Base-by-base conservation (phyloP, 306 rosid genomes). In the Begonia peltatifolia region DNA sequence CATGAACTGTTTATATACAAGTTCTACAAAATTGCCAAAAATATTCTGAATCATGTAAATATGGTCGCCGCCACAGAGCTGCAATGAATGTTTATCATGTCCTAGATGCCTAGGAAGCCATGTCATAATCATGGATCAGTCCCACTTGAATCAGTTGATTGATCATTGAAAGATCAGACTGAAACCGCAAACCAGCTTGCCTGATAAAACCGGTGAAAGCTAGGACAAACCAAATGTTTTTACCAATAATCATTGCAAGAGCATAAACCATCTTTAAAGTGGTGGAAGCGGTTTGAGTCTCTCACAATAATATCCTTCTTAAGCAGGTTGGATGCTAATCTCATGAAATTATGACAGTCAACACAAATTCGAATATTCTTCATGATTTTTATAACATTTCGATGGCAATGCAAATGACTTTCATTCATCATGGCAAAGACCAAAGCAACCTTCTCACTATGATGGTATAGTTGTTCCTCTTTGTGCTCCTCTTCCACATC, bases 321-420 rank as follows among this genome's bases (percentile, higher is more conserved):
- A 54, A 76, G 66, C 14, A 68, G 66, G 64, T 62, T 57, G 50
- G 97, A 82, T 11, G 89, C 79, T 61, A 84, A 63, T 63, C 82
- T 84, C 90, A 89, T 89, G 71, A 89, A 89, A 66, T 79, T 78
- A 52, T 84, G 95, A 72, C 97, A 89, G 55, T 84, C 95, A 41
- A 82, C 90, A 53, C 97, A 89, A 49, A 89, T 83, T 44, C 89
- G 84, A 51, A 84, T 89, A 66, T 89, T 88, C 82, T 89, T 89
- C 69, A 82, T 82, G 62, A 89, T 89, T 64, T 76, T 77, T 47
- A 88, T 61, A 43, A 71, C 64, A 52, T 59, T 62, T 42, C 74
- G 61, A 59, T 60, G 57, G 59, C 41, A 30, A 18, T 52, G 56
- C 59, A 71, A 80, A 48, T 54, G 63, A 20, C 50, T 65, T 60